A percentile compares a stretch with the other conserved stretches of the same genome.
Evolutionary conservation across 352 stramenopile species (phyloP).

Genomic region (Phytophthora hybrid): DNA sequence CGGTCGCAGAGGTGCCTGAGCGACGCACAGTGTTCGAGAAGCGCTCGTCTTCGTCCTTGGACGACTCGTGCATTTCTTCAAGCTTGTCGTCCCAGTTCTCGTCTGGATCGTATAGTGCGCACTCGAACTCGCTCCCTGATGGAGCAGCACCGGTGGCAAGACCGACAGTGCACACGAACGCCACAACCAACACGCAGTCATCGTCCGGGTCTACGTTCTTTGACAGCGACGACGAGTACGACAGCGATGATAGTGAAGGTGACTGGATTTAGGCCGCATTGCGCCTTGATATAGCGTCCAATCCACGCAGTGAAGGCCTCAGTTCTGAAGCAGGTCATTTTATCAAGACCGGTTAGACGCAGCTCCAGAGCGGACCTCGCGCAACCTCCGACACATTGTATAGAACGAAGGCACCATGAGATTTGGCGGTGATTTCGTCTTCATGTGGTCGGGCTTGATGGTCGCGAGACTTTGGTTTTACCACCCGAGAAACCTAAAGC

Average conservation of each 20-base stretch:
- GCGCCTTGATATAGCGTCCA: constrained; percentile 6
- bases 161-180: constrained; percentile 27
- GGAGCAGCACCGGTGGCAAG: constrained; percentile 27
- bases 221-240: constrained; percentile 64
- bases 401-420: neutral
- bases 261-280: constrained; percentile 71
- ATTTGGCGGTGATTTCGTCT: constrained; percentile 6
- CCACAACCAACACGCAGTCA: constrained; percentile 18
- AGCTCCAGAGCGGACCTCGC: constrained; percentile 24
- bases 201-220: constrained; percentile 50
- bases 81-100: constrained; percentile 36
- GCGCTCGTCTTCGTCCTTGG: constrained; percentile 35
- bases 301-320: constrained; percentile 18
- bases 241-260: constrained; percentile 75
- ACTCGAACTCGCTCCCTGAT: constrained; percentile 49
- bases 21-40: constrained; percentile 45
- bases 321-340: constrained; percentile 2
- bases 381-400: constrained; percentile 8
- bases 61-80: constrained; percentile 47
- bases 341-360: constrained; percentile 11
- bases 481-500: constrained; percentile 13
- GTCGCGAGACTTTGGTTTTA: neutral
- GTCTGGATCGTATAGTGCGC: constrained; percentile 23
- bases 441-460: neutral
- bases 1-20: constrained; percentile 23